phyloP scores from a whole-genome alignment of 2,329 filamentous ascomycete species.

The Plenodomus tracheiphilus region DNA sequence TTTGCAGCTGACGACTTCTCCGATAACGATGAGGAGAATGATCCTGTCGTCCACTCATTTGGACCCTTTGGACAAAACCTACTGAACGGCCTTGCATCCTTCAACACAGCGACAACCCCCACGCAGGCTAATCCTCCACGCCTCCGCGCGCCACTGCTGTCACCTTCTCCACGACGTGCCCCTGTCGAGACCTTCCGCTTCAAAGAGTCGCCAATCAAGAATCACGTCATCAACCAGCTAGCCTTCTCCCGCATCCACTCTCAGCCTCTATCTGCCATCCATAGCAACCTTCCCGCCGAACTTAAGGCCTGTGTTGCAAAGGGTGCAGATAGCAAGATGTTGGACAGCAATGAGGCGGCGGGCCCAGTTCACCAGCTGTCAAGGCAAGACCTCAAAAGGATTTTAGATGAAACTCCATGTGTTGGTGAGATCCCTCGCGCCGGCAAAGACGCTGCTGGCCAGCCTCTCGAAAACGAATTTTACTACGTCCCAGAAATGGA shows the following conservation, averaged over 20 bases:
- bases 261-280: slow-evolving; percentile 84
- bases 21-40: slow-evolving; percentile 85
- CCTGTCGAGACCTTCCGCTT: slow-evolving; percentile 29
- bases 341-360: slow-evolving; percentile 19
- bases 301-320: slow-evolving; percentile 45
- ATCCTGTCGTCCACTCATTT: slow-evolving; percentile 89
- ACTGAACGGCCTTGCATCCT: slow-evolving; percentile 77
- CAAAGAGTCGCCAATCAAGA: slow-evolving; percentile 61
- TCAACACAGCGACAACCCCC: slow-evolving; percentile 71
- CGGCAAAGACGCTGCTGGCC: slow-evolving; percentile 95
- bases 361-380: slow-evolving; percentile 34
- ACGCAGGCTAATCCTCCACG: slow-evolving; percentile 34
- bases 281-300: slow-evolving; percentile 78
- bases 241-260: slow-evolving; percentile 92
- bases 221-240: slow-evolving; percentile 93
- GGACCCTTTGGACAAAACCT: slow-evolving; percentile 87
- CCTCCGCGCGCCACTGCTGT: slow-evolving; percentile 28
- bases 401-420: slow-evolving; percentile 75
- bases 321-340: slow-evolving; percentile 22
- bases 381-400: slow-evolving; percentile 61
- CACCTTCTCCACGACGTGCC: slow-evolving; percentile 37
- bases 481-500: slow-evolving; percentile 94
- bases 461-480: slow-evolving; percentile 91
- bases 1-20: slow-evolving; percentile 64
- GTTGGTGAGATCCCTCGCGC: slow-evolving; percentile 87